phyloP scores from a whole-genome alignment of 192 early-diverging fungal species.

The Coemansia biformis region DNA sequence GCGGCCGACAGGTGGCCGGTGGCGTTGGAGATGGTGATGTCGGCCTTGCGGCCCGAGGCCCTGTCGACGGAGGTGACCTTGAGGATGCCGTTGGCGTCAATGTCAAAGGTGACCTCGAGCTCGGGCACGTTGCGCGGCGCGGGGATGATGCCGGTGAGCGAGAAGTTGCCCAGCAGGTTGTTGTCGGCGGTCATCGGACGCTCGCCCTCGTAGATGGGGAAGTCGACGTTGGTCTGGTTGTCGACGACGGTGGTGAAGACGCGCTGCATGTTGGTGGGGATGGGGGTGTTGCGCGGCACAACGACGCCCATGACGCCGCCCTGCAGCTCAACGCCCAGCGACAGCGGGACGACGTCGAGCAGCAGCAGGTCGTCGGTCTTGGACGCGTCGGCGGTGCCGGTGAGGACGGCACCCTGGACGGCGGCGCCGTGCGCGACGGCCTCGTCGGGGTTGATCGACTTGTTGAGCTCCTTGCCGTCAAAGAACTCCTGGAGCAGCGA shows the following conservation, averaged over 20 bases:
- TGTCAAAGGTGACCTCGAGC: slow-evolving; percentile 78
- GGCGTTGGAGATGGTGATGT: slow-evolving; percentile 94
- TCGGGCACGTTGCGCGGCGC: slow-evolving; percentile 71
- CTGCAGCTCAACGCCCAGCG: too few relatives aligned
- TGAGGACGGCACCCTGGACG: slow-evolving; percentile 79
- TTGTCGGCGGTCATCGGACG: slow-evolving; percentile 85
- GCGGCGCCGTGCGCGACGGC: slow-evolving; percentile 91
- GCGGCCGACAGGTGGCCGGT: slow-evolving; percentile 82
- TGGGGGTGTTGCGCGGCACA: slow-evolving; percentile 77
- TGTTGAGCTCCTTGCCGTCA: slow-evolving; percentile 73
- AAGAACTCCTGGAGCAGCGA: slow-evolving; percentile 72
- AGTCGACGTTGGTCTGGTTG: slow-evolving; percentile 79
- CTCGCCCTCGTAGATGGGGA: slow-evolving; percentile 85
- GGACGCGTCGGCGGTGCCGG: slow-evolving; percentile 56
- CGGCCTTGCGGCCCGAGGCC: slow-evolving; percentile 82
- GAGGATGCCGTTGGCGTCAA: slow-evolving; percentile 83
- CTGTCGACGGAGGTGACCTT: slow-evolving; percentile 89
- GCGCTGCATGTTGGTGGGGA: slow-evolving; percentile 76
- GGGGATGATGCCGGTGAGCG: slow-evolving; percentile 72
- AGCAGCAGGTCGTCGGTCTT: slow-evolving; percentile 71
- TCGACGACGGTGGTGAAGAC: slow-evolving; percentile 79
- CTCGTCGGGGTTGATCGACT: slow-evolving; percentile 95
- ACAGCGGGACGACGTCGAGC: slow-evolving; percentile 78
- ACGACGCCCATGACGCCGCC: slow-evolving; percentile 80
- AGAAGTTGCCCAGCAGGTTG: slow-evolving; percentile 83